A percentile compares a stretch with the other conserved stretches of the same genome.
phyloP scores from a whole-genome alignment of 73 alveolate genomes.

The Breviolum minutum region DNA sequence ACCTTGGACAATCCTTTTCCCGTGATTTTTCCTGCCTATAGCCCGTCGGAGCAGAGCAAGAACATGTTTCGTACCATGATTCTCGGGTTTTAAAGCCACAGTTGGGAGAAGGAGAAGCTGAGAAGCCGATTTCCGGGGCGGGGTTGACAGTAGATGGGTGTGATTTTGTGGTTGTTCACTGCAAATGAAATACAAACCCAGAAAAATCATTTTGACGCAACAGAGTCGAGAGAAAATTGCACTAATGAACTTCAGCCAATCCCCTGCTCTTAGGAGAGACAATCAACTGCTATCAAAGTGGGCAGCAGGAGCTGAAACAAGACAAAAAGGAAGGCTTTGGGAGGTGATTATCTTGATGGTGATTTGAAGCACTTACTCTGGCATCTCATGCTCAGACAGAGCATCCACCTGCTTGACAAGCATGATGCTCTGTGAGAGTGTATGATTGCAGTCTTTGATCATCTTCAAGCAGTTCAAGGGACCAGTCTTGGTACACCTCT shows the following conservation, averaged over 20 bases:
- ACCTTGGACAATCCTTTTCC: constrained; percentile 67
- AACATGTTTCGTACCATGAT: constrained; percentile 25
- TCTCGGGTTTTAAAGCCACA: neutral
- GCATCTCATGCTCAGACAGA: no score
- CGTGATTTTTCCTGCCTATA: constrained; percentile 32
- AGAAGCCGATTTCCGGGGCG: neutral
- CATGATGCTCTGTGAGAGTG: no score
- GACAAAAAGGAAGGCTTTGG: no score
- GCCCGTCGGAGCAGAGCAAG: constrained; percentile 14
- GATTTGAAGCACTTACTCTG: no score
- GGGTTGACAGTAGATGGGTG: no score
- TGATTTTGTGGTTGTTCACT: neutral
- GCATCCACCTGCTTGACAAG: no score
- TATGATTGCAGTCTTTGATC: no score
- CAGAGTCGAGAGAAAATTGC: no score
- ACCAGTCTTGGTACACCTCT: no score
- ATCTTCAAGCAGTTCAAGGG: no score
- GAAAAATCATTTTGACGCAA: neutral
- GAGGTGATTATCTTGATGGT: no score
- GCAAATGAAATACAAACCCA: neutral
- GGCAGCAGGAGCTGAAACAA: neutral
- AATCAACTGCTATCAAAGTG: constrained; percentile 37
- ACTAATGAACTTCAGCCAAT: neutral
- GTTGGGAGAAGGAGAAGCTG: neutral
- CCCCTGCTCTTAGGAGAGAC: neutral